Conservation (phyloP, 1,284 basidiomycete species). For the Ustilago sp. region DNA sequence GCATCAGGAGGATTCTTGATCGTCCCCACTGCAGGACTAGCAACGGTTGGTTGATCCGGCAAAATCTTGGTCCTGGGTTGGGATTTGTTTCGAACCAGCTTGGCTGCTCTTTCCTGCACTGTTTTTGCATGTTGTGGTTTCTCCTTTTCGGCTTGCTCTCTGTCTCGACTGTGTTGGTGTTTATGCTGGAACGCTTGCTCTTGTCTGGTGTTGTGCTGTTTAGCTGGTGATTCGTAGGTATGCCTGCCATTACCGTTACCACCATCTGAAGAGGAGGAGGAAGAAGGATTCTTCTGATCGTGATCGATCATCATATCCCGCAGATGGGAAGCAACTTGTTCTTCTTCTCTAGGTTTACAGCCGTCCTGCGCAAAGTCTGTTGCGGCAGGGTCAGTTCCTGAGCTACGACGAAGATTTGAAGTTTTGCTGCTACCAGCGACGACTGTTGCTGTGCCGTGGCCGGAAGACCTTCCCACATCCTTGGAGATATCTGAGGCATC, state of each 20-base stretch:
- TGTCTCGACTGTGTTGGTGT: neutral
- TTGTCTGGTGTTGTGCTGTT: neutral
- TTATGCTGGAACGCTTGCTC: neutral
- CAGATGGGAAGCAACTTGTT: constrained; percentile 14
- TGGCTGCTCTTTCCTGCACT: constrained; percentile 23
- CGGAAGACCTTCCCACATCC: neutral
- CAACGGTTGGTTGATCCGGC: constrained; percentile 37
- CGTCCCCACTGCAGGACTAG: constrained; percentile 20
- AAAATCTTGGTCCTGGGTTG: constrained; percentile 38
- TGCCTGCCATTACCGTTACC: neutral
- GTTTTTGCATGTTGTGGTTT: constrained; percentile 8
- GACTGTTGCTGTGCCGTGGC: neutral
- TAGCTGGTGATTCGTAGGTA: neutral
- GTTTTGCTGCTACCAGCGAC: neutral
- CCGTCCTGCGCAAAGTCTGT: constrained; percentile 15
- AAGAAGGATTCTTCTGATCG: neutral
- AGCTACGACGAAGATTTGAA: neutral
- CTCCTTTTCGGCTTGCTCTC: neutral
- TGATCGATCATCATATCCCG: constrained; percentile 27
- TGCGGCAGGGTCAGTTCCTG: neutral
- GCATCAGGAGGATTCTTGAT: constrained; percentile 37
- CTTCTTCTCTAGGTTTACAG: constrained; percentile 13
- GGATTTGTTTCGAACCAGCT: constrained; percentile 8
- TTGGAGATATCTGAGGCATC: neutral
- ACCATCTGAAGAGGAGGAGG: neutral